phyloP scores from a whole-genome alignment of 2,329 filamentous ascomycete genomes.

The Colletotrichum euphorbiae region DNA sequence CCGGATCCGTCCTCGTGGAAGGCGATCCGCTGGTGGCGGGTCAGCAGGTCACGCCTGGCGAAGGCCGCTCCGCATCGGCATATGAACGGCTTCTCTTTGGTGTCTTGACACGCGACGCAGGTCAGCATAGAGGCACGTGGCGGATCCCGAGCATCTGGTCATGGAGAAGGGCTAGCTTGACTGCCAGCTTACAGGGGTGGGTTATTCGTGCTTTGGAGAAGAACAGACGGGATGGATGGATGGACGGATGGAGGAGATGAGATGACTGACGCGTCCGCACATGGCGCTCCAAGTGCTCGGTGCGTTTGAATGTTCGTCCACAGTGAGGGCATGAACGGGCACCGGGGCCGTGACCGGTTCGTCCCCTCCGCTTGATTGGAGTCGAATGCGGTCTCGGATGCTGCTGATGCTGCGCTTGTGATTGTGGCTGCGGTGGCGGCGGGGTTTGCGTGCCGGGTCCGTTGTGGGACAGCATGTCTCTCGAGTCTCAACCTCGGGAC shows the following conservation, averaged over 20 bases:
- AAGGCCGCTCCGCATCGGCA: constrained; percentile 59
- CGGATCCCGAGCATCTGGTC: neutral
- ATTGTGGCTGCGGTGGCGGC: constrained; percentile 12
- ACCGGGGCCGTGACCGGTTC: constrained; percentile 38
- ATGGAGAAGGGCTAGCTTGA: neutral
- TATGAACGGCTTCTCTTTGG: constrained; percentile 60
- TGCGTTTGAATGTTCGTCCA: constrained; percentile 57
- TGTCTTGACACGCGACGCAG: constrained; percentile 48
- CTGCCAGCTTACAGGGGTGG: neutral
- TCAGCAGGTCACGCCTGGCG: constrained; percentile 57
- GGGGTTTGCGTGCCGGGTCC: constrained; percentile 21
- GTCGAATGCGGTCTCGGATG: constrained; percentile 35
- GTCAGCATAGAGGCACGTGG: constrained; percentile 27
- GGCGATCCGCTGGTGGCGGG: constrained; percentile 55
- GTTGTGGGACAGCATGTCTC: constrained; percentile 35
- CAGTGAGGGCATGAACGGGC: constrained; percentile 54
- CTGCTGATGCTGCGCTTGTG: constrained; percentile 35
- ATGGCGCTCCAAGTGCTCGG: constrained; percentile 59
- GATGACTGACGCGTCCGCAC: constrained; percentile 56
- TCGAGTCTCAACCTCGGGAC: neutral
- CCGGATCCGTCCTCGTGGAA: constrained; percentile 48
- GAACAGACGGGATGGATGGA: neutral
- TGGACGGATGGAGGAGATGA: neutral
- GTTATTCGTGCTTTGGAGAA: constrained; percentile 16
- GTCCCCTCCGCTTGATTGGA: constrained; percentile 41